Evolutionary conservation across 768 basidiomycete genomes (phyloP).

Genomic region (Coprinopsis strossmayeri): DNA sequence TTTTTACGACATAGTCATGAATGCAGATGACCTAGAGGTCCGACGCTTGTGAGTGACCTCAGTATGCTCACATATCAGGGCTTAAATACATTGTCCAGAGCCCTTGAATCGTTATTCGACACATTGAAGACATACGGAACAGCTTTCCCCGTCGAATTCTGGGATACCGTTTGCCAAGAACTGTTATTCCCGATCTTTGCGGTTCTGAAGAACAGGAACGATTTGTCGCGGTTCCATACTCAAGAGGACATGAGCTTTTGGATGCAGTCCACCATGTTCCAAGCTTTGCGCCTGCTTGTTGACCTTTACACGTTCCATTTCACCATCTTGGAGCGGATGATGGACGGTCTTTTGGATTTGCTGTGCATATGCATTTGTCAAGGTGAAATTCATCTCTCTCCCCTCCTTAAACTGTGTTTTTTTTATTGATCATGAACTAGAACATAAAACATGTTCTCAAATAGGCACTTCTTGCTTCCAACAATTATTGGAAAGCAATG

Average conservation of each 20-base stretch:
- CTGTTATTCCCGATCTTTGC: conserved; percentile 98
- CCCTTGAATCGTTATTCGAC: conserved; percentile 92
- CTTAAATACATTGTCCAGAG: conserved; percentile 41
- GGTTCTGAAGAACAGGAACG: conserved; percentile 88
- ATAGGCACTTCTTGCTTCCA: conserved; percentile 98
- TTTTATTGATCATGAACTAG: conserved; percentile 33
- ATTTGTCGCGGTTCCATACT: conserved; percentile 86
- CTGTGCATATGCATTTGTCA: conserved; percentile 97
- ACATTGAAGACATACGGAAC: conserved; percentile 88
- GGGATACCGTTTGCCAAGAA: conserved; percentile 96
- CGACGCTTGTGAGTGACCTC: conserved; percentile 74
- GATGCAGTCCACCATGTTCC: conserved; percentile 98
- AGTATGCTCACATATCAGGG: not conserved
- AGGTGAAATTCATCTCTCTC: conserved; percentile 48
- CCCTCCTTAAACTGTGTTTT: conserved; percentile 7
- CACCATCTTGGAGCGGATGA: conserved; percentile 78
- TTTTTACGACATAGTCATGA: conserved; percentile 99
- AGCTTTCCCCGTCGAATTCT: conserved; percentile 85
- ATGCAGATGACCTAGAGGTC: conserved; percentile 97
- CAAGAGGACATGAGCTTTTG: conserved; percentile 99
- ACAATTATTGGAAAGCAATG: conserved; percentile 90
- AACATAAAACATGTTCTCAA: conserved; percentile 95
- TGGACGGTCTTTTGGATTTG: conserved; percentile 91
- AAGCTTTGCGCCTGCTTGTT: conserved; percentile 91
- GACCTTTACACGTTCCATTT: conserved; percentile 96